Evolutionary conservation across 1,284 basidiomycete species (phyloP).

Genomic region (Pascua guehoae): DNA sequence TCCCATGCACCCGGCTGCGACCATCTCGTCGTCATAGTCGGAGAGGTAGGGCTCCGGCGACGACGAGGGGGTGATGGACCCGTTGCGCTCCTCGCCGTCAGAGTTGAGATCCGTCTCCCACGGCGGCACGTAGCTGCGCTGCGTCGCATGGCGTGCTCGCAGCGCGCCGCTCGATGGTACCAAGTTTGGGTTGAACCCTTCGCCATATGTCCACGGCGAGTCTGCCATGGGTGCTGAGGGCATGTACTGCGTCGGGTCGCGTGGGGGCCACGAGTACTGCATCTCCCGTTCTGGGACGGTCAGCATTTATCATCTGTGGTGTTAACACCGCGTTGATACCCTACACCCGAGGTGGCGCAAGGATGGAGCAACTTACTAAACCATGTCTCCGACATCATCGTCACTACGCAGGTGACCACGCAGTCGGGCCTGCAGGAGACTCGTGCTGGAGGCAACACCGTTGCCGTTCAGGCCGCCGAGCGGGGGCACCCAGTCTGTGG

Average conservation of each 20-base stretch:
- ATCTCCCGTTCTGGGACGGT: constrained; percentile 44
- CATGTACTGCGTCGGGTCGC: constrained; percentile 48
- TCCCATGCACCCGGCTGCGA: too few species aligned
- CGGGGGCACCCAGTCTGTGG: background rate
- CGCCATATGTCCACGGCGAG: constrained; percentile 80
- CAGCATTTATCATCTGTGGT: constrained; percentile 8
- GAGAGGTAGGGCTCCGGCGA: constrained; percentile 44
- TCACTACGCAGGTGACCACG: constrained; percentile 12
- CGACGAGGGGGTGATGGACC: constrained; percentile 18
- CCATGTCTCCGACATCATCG: constrained; percentile 9
- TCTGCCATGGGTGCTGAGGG: constrained; percentile 41
- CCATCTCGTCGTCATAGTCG: constrained; percentile 48
- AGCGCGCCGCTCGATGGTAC: constrained; percentile 55
- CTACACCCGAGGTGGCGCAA: too few species aligned
- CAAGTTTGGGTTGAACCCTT: constrained; percentile 66
- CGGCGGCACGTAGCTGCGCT: constrained; percentile 1
- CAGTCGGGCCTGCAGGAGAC: constrained; percentile 14
- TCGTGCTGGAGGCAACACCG: constrained; percentile 6
- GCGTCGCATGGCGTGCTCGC: constrained; percentile 55
- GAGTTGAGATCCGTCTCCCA: constrained; percentile 47
- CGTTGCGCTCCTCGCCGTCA: constrained; percentile 46
- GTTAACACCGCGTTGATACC: background rate
- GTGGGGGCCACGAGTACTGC: constrained; percentile 55
- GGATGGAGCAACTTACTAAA: constrained; percentile 10
- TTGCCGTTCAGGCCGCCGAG: background rate